Percentiles rank a stretch among this genome's conserved stretches.
Evolutionary conservation across 2,329 filamentous ascomycete genomes (phyloP).

Genomic region (Hirsutella rhossiliensis): DNA sequence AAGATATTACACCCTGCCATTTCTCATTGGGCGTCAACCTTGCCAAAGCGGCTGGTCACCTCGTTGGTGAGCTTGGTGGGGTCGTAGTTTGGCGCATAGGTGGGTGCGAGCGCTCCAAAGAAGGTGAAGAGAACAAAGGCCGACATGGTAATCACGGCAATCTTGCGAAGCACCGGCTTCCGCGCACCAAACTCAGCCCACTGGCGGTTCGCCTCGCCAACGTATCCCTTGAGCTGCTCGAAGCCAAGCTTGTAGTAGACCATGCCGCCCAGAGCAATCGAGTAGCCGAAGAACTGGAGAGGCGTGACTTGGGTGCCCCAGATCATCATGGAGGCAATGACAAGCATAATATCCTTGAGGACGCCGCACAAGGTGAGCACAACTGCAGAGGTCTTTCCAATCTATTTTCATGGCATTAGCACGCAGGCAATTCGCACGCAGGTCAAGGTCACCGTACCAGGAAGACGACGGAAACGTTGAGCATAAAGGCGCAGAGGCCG

Average conservation of each 20-base stretch:
- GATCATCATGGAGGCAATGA: constrained; percentile 67
- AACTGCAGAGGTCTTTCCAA: constrained; percentile 77
- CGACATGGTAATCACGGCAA: constrained; percentile 54
- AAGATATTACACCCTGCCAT: background rate
- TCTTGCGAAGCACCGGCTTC: constrained; percentile 67
- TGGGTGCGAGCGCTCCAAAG: constrained; percentile 54
- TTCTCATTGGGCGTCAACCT: constrained; percentile 11
- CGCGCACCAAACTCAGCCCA: constrained; percentile 79
- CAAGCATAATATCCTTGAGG: constrained; percentile 77
- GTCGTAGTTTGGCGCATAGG: constrained; percentile 43
- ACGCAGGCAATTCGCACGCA: background rate
- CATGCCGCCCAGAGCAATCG: constrained; percentile 66
- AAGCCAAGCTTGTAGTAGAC: constrained; percentile 74
- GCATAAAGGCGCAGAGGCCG: constrained; percentile 64
- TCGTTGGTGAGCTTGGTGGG: constrained; percentile 34
- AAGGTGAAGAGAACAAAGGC: constrained; percentile 57
- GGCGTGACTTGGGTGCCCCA: constrained; percentile 64
- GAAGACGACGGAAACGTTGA: constrained; percentile 80
- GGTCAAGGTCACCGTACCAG: constrained; percentile 43
- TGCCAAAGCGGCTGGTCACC: constrained; percentile 37
- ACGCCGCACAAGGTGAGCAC: constrained; percentile 81
- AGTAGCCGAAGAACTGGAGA: constrained; percentile 76
- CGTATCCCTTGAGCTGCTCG: constrained; percentile 73
- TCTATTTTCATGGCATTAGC: constrained; percentile 38
- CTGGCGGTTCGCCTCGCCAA: constrained; percentile 57